Base-by-base conservation (phyloP, 2,329 filamentous ascomycete genomes). In the Malbranchea cinnamomea region DNA sequence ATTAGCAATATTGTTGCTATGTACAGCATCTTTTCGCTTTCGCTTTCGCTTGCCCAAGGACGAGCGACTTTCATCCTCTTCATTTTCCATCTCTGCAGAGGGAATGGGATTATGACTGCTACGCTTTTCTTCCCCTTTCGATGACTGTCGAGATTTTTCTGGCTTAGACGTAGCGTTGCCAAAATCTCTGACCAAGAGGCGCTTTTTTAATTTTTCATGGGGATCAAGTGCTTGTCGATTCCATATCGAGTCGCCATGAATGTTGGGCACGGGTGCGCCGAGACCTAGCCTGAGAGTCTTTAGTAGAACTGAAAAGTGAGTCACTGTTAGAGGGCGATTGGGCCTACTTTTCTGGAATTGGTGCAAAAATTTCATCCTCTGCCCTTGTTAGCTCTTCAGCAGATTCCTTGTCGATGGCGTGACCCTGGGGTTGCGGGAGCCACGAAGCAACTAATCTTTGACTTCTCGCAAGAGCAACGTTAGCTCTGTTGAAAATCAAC, bases 361-460 rank as follows among this genome's bases (percentile, higher is more conserved):
- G 55, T 10, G 53, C 59, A 40, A 68, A 68, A 22, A 68, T 56
- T 37, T 66, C 63, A 41, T 67, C 56, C 36, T 73, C 68, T 27
- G 70, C 64, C 23, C 56, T 50, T 33, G 63, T 56, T 11, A 60
- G 43, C 36, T 66, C 57, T 33, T 60, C 52, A 20, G 58, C 49
- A 12, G 59, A 48, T n/a, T n/a, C n/a, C 39, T 59, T 60, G 31
- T 46, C 41, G 35, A 52, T 45, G 30, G 47, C 40, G n/a, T 48
- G 33, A 4, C 57, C 47, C 33, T 52, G 54, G n/a, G 62, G 48
- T n/a, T n/a, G n/a, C 8, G 65, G 65, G 17, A 74, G 59, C 64
- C 66, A 67, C 39, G 68, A 71, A 29, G 64, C 57, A 35, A 74
- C 53, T 11, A 70, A 51, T 19, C 60, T 60, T 39, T 69, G 65